Evolutionary conservation across 2,329 filamentous ascomycete species (phyloP), one percentile per base, ranked within the genome.

Genomic region (Shiraia sp.): DNA sequence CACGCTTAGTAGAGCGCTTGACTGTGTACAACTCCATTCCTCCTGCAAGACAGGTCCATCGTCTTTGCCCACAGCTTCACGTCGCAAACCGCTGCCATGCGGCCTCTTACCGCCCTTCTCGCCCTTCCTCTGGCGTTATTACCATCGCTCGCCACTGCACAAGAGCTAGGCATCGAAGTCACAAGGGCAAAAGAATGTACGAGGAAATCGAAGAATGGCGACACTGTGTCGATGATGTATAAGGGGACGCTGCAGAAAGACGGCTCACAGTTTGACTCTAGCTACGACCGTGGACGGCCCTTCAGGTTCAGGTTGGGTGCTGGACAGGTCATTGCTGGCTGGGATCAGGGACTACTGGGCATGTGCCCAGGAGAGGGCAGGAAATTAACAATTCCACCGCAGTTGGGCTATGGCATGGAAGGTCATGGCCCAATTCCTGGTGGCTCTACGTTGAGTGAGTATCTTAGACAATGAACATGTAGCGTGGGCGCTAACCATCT

Each of bases 341-440:
- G 91, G 92, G 92, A 97, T 61, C 73, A 95, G 66, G 92, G 92
- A 35, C 79, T 97, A 27, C 60, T 93, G 39, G 88, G 88, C 64
- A 96, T 97, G 91, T 97, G 93, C 73, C 87, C 95, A 58, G 92
- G 93, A 49, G 92, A 97, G 78, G 92, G 91, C 78, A 82, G 72
- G 71, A 92, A 82, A 40, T 74, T 99, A 69, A 96, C 86, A 14
- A 93, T 99, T 42, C 90, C 90, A n/a, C 89, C 92, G 14, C 82
- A 85, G 64, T 75, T 86, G 64, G 93, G 83, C 33, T 99, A 97
- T 71, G 93, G 93, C 36, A 75, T 86, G 49, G 79, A 83, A 39
- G 78, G 72, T 26, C 81, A 88, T 66, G 90, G 90, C 1, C 84
- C 57, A 2, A 97, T 97, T 63, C 90, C 91, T 13, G 83, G 80